Conservation (phyloP, 495 filamentous ascomycete genomes). For the Talaromyces thailandensis region DNA sequence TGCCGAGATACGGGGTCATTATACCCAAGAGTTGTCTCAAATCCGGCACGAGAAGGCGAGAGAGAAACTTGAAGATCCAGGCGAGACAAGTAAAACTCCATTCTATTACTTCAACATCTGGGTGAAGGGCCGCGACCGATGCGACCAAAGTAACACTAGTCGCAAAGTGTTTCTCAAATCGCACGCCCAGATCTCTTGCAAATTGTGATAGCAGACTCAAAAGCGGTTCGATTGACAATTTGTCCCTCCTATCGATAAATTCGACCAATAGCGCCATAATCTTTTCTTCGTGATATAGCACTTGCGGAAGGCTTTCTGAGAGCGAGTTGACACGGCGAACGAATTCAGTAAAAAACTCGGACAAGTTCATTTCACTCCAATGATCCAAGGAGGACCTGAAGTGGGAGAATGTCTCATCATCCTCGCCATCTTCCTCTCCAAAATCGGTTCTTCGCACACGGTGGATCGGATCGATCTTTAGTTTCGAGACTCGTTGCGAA, state of each 20-base stretch:
- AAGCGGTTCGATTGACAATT: conserved; percentile 72
- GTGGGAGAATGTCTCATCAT: conserved; percentile 64
- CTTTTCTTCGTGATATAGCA: conserved; percentile 75
- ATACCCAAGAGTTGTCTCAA: conserved; percentile 73
- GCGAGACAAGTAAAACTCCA: conserved; percentile 94
- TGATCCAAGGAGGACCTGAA: conserved; percentile 72
- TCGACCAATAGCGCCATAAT: conserved; percentile 71
- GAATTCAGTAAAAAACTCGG: conserved; percentile 68
- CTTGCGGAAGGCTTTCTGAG: conserved; percentile 82
- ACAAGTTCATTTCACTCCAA: conserved; percentile 87
- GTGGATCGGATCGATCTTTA: conserved; percentile 88
- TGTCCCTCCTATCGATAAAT: conserved; percentile 69
- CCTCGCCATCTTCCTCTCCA: conserved; percentile 51
- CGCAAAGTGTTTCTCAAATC: conserved; percentile 81
- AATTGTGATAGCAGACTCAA: conserved; percentile 79
- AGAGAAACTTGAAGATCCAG: conserved; percentile 95
- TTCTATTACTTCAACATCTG: conserved; percentile 73
- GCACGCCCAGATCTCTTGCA: conserved; percentile 80
- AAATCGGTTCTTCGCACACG: conserved; percentile 74
- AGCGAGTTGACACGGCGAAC: conserved; percentile 60
- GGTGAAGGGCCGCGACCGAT: conserved; percentile 51
- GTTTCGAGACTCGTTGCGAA: conserved; percentile 82
- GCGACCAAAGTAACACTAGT: conserved; percentile 59
- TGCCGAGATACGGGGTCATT: conserved; percentile 80
- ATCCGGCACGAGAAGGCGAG: conserved; percentile 74